phyloP scores from a whole-genome alignment of 2,329 filamentous ascomycete species.

The Mycosphaerella arachidis region DNA sequence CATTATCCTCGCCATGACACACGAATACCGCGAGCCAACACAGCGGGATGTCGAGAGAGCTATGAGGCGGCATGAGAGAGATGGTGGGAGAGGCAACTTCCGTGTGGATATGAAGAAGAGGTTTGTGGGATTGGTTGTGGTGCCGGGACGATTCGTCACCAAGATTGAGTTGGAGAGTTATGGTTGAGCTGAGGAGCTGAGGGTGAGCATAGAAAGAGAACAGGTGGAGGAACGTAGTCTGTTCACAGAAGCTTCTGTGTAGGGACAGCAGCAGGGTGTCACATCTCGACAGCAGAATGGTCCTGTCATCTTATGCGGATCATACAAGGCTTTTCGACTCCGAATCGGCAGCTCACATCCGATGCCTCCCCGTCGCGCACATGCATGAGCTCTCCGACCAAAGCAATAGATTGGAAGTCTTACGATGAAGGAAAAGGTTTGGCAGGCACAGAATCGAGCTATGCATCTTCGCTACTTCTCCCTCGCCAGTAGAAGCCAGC shows the following conservation, averaged over 20 bases:
- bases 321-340: background rate
- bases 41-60: conserved; percentile 41
- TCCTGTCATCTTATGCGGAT: background rate
- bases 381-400: background rate
- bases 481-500: background rate
- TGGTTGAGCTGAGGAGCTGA: conserved; percentile 7
- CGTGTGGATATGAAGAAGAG: conserved; percentile 74
- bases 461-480: background rate
- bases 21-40: conserved; percentile 78
- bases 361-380: too few relatives aligned
- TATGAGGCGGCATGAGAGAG: conserved; percentile 30
- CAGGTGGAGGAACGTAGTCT: too few relatives aligned
- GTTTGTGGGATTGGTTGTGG: conserved; percentile 82
- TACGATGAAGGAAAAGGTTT: background rate
- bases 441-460: background rate
- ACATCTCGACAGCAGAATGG: background rate
- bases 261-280: too few relatives aligned
- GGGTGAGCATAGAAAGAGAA: too few relatives aligned
- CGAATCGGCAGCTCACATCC: too few relatives aligned
- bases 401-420: background rate
- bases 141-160: conserved; percentile 78
- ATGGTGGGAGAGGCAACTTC: conserved; percentile 36
- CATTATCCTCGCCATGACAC: conserved; percentile 76
- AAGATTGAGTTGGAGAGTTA: conserved; percentile 82
- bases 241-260: too few relatives aligned